phyloP scores from a whole-genome alignment of 2,329 filamentous ascomycete species.

The Pseudohalonectria lignicola region DNA sequence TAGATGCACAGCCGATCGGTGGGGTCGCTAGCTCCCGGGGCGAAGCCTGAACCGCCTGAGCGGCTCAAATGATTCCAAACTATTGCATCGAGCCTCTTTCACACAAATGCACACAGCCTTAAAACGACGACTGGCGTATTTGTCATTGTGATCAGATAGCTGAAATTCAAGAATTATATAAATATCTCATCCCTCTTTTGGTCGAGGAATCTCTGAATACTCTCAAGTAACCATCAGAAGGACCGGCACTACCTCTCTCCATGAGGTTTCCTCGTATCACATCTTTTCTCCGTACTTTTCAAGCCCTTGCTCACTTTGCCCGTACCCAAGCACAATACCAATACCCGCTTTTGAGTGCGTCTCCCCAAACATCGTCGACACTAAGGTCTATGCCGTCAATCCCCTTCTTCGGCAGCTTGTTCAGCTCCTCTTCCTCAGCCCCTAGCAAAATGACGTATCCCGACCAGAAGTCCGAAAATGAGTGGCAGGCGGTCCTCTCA shows the following conservation, averaged over 20 bases:
- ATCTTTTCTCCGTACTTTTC: slow-evolving; percentile 31
- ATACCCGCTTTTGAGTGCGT: slow-evolving; percentile 7
- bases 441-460: slow-evolving; percentile 60
- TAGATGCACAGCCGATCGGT: too few species aligned
- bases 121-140: too few species aligned
- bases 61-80: too few species aligned
- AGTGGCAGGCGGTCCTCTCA: slow-evolving; percentile 82
- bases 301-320: slow-evolving; percentile 33
- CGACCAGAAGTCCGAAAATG: slow-evolving; percentile 67
- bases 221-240: too few species aligned
- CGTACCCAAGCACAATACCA: slow-evolving; percentile 17
- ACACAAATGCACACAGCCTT: too few species aligned
- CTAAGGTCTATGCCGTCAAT: slow-evolving; percentile 56
- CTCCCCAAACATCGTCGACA: slow-evolving; percentile 10
- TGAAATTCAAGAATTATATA: too few species aligned
- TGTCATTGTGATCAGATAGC: too few species aligned
- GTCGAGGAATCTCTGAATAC: too few species aligned
- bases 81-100: too few species aligned
- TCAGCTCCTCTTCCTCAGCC: slow-evolving; percentile 46
- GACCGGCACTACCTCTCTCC: slow-evolving; percentile 1
- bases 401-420: slow-evolving; percentile 68
- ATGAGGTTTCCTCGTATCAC: slow-evolving; percentile 42
- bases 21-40: too few species aligned
- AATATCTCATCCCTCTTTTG: too few species aligned
- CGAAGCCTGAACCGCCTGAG: too few species aligned